Conservation (phyloP, 2,329 filamentous ascomycete genomes). For the Claviceps digitariae region DNA sequence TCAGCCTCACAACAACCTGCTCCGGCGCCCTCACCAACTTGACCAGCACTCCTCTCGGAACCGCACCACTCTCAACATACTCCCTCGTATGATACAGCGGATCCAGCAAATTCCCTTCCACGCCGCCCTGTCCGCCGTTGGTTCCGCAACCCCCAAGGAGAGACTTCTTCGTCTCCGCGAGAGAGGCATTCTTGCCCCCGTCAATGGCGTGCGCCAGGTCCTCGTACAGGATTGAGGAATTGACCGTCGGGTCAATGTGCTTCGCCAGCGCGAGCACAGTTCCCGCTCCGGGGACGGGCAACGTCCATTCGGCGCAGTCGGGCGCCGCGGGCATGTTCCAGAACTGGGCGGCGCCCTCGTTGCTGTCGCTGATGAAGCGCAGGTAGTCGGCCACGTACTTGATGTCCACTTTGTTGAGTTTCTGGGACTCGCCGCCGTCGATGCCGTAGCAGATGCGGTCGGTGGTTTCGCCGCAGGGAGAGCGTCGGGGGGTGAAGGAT, state of each 20-base stretch:
- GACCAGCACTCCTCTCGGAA: not conserved
- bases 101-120: not conserved
- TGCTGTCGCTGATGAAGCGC: not conserved
- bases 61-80: not conserved
- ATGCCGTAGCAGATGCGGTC: constrained; percentile 4
- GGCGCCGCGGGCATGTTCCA: constrained; percentile 8
- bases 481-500: not conserved
- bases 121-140: not conserved
- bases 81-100: not conserved
- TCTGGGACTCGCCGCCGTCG: constrained; percentile 2
- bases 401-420: not conserved
- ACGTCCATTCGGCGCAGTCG: constrained; percentile 11
- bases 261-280: constrained; percentile 5
- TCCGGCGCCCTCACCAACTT: not conserved
- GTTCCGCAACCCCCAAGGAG: not conserved
- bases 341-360: not conserved
- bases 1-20: not conserved
- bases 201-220: constrained; percentile 14
- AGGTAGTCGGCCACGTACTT: constrained; percentile 1
- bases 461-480: not conserved
- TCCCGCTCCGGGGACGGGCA: not conserved
- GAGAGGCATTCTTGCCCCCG: constrained; percentile 5
- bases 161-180: not conserved
- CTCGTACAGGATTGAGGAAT: constrained; percentile 10
- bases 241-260: constrained; percentile 4